Evolutionary conservation across 257 asterid genomes (phyloP).

Genomic region (Nicotiana obtusifolia): DNA sequence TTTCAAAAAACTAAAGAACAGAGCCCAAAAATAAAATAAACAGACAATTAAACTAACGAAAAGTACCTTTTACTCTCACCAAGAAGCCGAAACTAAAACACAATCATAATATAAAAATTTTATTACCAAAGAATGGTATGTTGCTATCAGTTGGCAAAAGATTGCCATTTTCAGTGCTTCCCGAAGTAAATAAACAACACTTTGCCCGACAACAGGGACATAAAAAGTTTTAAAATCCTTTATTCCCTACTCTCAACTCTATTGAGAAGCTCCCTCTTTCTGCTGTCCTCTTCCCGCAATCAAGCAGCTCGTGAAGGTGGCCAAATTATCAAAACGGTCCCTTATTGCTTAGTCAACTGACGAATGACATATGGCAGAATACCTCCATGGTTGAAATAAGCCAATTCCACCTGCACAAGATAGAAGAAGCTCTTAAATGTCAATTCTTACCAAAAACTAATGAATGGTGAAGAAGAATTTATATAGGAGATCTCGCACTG

Average conservation of each 20-base stretch:
- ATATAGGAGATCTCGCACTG: not conserved
- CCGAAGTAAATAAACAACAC: not conserved
- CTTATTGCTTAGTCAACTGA: conserved; percentile 54
- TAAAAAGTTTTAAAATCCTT: not conserved
- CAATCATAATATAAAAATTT: conserved; percentile 8
- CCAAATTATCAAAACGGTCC: not conserved
- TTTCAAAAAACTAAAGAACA: too few relatives aligned
- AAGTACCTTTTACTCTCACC: not conserved
- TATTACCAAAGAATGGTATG: conserved; percentile 25
- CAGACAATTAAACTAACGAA: not conserved
- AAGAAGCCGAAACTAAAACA: not conserved
- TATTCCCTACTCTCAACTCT: conserved; percentile 27
- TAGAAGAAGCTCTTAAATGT: not conserved
- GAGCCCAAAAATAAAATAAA: not conserved
- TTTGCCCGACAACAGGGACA: not conserved
- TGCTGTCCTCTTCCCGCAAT: not conserved
- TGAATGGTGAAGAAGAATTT: not conserved
- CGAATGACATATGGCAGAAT: conserved; percentile 81
- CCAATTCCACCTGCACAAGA: conserved; percentile 24
- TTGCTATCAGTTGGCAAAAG: not conserved
- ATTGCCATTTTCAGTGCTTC: not conserved
- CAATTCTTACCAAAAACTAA: not conserved
- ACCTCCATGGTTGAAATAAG: conserved; percentile 74
- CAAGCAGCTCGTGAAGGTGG: not conserved
- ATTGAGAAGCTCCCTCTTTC: conserved; percentile 9